Evolutionary conservation across 192 early-diverging fungal species (phyloP).

Genomic region (Linderina pennispora): DNA sequence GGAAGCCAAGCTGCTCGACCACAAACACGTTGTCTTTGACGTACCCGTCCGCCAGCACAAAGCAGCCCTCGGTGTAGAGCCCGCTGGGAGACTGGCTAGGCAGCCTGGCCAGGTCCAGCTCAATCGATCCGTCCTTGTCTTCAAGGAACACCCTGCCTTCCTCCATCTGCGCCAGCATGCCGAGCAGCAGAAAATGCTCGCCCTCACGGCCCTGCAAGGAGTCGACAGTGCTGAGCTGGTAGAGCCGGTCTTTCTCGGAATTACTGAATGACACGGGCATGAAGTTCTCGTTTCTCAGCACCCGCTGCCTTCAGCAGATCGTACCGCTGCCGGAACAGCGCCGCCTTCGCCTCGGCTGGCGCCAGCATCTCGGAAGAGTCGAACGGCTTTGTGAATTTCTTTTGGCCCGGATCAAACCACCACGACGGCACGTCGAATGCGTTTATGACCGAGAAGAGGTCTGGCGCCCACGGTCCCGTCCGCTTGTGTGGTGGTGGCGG

Average conservation of each 20-base stretch:
- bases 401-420: constrained; percentile 58
- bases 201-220: constrained; percentile 66
- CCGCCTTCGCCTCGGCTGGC: constrained; percentile 54
- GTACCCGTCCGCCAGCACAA: constrained; percentile 79
- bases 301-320: constrained; percentile 71
- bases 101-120: constrained; percentile 58
- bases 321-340: constrained; percentile 70
- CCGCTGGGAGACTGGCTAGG: constrained; percentile 51
- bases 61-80: constrained; percentile 77
- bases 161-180: constrained; percentile 79
- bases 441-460: constrained; percentile 50
- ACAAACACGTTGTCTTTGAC: constrained; percentile 66
- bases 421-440: constrained; percentile 70
- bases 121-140: constrained; percentile 72
- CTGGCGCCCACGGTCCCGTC: no score
- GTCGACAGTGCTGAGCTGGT: constrained; percentile 59
- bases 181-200: constrained; percentile 69
- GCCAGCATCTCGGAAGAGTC: constrained; percentile 49
- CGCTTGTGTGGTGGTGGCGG: no score
- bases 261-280: constrained; percentile 55
- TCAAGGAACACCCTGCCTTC: constrained; percentile 81
- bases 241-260: constrained; percentile 30
- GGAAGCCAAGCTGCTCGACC: constrained; percentile 69
- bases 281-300: constrained; percentile 78
- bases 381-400: constrained; percentile 52